Percentiles rank a stretch among this genome's conserved stretches.
phyloP scores from a whole-genome alignment of 768 basidiomycete species.

The Calocera cornea region DNA sequence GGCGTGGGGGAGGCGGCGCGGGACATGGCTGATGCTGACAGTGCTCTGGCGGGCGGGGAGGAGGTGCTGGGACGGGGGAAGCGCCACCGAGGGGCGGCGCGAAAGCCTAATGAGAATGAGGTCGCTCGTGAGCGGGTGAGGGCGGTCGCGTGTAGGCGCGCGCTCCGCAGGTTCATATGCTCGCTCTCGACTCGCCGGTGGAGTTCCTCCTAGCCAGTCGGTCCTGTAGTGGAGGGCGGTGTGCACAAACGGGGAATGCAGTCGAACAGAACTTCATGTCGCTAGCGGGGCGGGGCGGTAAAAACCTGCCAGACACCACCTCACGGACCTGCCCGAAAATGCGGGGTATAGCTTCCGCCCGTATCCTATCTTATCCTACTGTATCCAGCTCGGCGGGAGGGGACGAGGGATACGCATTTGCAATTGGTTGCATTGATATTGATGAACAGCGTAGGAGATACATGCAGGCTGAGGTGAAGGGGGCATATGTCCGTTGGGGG shows the following conservation, averaged over 20 bases:
- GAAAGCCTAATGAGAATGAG: background rate
- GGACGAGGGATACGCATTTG: background rate
- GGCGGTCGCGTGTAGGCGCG: background rate
- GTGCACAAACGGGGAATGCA: background rate
- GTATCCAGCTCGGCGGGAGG: background rate
- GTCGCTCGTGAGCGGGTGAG: background rate
- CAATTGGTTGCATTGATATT: background rate
- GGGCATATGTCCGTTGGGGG: background rate
- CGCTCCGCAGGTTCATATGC: background rate
- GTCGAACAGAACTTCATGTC: too few species aligned
- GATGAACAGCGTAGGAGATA: too few species aligned
- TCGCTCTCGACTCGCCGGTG: background rate
- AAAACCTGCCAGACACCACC: background rate
- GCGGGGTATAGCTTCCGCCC: background rate
- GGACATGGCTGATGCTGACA: constrained; percentile 5
- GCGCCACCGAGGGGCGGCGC: background rate
- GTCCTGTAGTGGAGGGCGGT: background rate
- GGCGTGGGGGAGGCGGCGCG: constrained; percentile 1
- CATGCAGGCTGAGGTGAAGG: too few species aligned
- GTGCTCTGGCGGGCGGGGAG: background rate
- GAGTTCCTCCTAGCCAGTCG: background rate
- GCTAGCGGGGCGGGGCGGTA: too few species aligned
- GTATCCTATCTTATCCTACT: background rate
- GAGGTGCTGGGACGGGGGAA: background rate
- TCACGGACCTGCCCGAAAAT: background rate